Evolutionary conservation across 164 flowering plant species (phyloP).

Genomic region (Nymphaea thermarum): DNA sequence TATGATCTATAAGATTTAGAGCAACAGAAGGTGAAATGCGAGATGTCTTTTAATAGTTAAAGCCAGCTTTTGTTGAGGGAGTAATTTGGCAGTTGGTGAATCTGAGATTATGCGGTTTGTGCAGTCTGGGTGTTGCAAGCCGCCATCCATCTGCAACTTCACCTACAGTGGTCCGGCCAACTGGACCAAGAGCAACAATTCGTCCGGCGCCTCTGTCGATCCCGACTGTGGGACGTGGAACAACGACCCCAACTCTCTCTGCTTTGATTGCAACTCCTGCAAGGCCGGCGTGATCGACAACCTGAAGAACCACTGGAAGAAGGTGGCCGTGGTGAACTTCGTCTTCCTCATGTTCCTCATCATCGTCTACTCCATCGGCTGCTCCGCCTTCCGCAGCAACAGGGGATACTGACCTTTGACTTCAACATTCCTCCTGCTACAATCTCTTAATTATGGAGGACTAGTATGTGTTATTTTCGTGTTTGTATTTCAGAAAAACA

Average conservation of each 20-base stretch:
- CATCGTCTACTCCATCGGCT: slow-evolving; percentile 27
- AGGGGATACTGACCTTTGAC: background rate
- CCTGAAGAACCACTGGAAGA: slow-evolving; percentile 28
- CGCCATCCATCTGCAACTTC: slow-evolving; percentile 39
- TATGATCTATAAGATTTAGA: too few relatives aligned
- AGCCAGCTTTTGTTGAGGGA: too few relatives aligned
- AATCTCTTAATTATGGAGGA: background rate
- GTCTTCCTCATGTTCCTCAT: slow-evolving; percentile 18
- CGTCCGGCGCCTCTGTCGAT: slow-evolving; percentile 12
- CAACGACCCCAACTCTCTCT: slow-evolving; percentile 20
- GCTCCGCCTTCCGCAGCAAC: slow-evolving; percentile 28
- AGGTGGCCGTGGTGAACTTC: slow-evolving; percentile 19
- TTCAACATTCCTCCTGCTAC: background rate
- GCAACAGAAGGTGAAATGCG: too few relatives aligned
- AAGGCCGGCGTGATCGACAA: slow-evolving; percentile 25
- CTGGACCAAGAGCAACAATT: slow-evolving; percentile 18
- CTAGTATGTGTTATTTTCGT: too few relatives aligned
- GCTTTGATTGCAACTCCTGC: slow-evolving; percentile 39
- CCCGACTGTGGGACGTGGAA: slow-evolving; percentile 52
- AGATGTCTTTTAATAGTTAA: too few relatives aligned
- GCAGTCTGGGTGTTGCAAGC: slow-evolving; percentile 85
- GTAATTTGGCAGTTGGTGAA: background rate
- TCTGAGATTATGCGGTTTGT: background rate
- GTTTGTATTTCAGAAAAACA: too few relatives aligned
- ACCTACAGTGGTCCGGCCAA: slow-evolving; percentile 20